A percentile compares a stretch with the other conserved stretches of the same genome.
phyloP scores from a whole-genome alignment of 2,329 filamentous ascomycete genomes.

The Chaetoscypha palmicola region DNA sequence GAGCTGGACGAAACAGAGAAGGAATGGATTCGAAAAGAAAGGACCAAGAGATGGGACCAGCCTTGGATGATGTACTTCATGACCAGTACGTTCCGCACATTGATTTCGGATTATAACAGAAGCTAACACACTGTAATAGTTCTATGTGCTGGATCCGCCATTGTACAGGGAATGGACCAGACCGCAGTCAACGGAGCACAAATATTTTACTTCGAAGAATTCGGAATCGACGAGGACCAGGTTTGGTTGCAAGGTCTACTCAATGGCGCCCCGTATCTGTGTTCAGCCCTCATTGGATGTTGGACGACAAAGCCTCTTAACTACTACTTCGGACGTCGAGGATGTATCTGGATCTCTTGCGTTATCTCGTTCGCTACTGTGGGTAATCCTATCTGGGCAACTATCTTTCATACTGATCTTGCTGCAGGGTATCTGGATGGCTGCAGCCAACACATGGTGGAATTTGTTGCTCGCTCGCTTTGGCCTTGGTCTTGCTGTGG shows the following conservation, averaged over 20 bases:
- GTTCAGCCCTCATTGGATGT: constrained; percentile 48
- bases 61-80: constrained; percentile 4
- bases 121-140: constrained; percentile 3
- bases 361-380: constrained; percentile 53
- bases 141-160: constrained; percentile 12
- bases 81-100: constrained; percentile 11
- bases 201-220: constrained; percentile 45
- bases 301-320: constrained; percentile 63
- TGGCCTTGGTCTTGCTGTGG: constrained; percentile 39
- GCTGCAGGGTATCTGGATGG: constrained; percentile 1
- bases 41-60: constrained; percentile 1
- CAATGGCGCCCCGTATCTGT: constrained; percentile 49
- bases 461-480: constrained; percentile 65
- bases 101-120: no score
- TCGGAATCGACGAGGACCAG: constrained; percentile 24
- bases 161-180: constrained; percentile 46
- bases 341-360: constrained; percentile 65
- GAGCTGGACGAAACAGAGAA: constrained; percentile 28
- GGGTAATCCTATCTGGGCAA: no score
- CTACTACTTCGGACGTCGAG: constrained; percentile 61
- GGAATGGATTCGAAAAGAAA: constrained; percentile 1
- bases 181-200: constrained; percentile 63
- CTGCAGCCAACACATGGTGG: constrained; percentile 61
- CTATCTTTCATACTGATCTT: no score
- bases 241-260: constrained; percentile 54